Percentiles rank a stretch among this genome's conserved stretches.
Evolutionary conservation across 2,329 filamentous ascomycete species (phyloP).

Genomic region (Biscogniauxia marginata): DNA sequence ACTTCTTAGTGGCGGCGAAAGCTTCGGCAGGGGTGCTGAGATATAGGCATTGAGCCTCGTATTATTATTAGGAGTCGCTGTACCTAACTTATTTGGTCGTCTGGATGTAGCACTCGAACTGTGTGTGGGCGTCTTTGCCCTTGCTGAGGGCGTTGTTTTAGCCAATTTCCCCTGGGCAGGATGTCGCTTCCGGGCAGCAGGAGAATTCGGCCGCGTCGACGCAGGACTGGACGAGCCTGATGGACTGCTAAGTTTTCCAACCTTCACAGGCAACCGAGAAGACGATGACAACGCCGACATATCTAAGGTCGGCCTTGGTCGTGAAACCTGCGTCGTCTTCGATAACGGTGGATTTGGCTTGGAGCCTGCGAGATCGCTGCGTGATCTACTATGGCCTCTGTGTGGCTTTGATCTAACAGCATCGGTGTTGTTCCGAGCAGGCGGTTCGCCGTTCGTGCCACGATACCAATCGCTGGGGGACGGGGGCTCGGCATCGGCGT

Average conservation of each 20-base stretch:
- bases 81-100: conserved; percentile 39
- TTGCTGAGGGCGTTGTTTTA: conserved; percentile 31
- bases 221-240: conserved; percentile 48
- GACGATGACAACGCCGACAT: conserved; percentile 30
- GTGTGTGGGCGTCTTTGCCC: conserved; percentile 45
- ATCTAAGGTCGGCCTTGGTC: conserved; percentile 35
- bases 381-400: conserved; percentile 49
- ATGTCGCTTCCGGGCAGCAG: conserved; percentile 44
- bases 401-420: conserved; percentile 30
- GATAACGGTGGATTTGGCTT: conserved; percentile 32
- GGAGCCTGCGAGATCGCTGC: conserved; percentile 57
- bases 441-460: conserved; percentile 17
- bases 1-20: conserved; percentile 76
- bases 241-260: conserved; percentile 44
- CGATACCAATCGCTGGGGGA: conserved; percentile 58
- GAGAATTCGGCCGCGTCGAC: conserved; percentile 57
- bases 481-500: conserved; percentile 55
- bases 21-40: conserved; percentile 65
- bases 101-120: conserved; percentile 34
- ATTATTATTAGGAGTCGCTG: conserved; percentile 51
- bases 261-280: conserved; percentile 47
- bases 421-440: conserved; percentile 16
- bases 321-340: conserved; percentile 32
- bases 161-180: conserved; percentile 42
- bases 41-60: conserved; percentile 71